Base-by-base conservation (phyloP, 352 stramenopile genomes). In the Vaucheria bursata region DNA sequence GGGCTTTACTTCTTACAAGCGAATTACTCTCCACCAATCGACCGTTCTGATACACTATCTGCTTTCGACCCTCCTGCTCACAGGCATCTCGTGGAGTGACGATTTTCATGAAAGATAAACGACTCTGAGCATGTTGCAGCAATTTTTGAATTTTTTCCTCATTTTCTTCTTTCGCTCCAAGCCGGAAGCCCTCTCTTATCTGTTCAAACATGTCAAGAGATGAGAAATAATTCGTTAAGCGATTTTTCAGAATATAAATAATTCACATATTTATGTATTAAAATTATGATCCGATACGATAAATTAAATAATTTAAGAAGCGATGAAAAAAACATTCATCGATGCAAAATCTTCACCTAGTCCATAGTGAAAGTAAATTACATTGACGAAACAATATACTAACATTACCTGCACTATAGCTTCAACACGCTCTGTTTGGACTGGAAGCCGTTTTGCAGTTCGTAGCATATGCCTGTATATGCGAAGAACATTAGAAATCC, bases 401-500 rank as follows among this genome's bases (percentile, higher is more conserved):
- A 18, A 38, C 59, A 34, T 8, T 18, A 12, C 59, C 18, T 69
- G 59, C 59, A 38, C 5, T 8, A 29, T 29, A 69, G 59, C 59
- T 38, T 18, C 4, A 34, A 34, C 18, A 18, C 33, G 6, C 4
- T 69, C 59, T 69, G 6, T 18, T 38, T 18, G 45, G 18, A 29
- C 34, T 38, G 59, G 59, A 6, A 69, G 12, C 33, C 59, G 59
- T 8, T 29, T 34, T 8, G 59, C 59, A 34, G 34, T 38, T 38
- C 18, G 5, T 4, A 69, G 59, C 59, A 69, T 69, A 34, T 69
- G 29, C 18, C 59, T 69, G 18, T 69, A 69, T 4, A 69, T 38
- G 59, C 59, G 59, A 6, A 69, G 59, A 4, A 18, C 59, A 38
- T 69, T 12, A 34, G 59, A 6, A 34, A 8, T 18, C 5, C 59